These are phyloP conservation scores for Knufia petricola DNA, from an alignment of 2,329 filamentous ascomycete genomes.

Conservation along the genomic window DNA sequence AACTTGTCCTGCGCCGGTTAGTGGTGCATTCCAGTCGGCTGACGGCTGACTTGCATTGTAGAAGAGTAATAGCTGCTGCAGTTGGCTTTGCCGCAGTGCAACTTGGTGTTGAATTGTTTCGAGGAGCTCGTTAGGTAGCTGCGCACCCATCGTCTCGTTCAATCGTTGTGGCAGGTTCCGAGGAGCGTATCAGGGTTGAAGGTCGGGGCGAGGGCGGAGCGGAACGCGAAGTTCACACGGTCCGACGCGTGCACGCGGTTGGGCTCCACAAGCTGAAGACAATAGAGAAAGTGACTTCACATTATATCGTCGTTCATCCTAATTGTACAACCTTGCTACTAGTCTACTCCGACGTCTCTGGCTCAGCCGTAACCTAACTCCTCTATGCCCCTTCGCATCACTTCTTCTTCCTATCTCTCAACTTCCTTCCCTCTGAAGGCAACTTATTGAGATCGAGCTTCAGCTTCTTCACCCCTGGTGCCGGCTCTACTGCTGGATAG, in stretches of 20 bases:
- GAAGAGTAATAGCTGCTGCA: slow-evolving; percentile 32
- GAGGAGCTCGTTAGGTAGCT: slow-evolving; percentile 16
- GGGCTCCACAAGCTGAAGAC: too few species aligned
- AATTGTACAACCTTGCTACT: too few species aligned
- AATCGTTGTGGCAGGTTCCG: background rate
- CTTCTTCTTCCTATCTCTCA: too few species aligned
- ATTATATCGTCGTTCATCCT: too few species aligned
- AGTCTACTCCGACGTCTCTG: too few species aligned
- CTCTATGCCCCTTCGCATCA: too few species aligned
- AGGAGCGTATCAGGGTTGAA: background rate
- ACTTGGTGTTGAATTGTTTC: slow-evolving; percentile 12
- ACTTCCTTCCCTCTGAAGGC: background rate
- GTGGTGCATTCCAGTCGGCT: background rate
- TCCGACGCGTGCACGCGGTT: background rate
- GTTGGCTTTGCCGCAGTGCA: slow-evolving; percentile 25
- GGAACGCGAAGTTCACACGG: slow-evolving; percentile 4
- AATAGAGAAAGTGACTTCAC: too few species aligned
- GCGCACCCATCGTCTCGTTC: slow-evolving; percentile 9
- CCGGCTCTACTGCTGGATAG: background rate
- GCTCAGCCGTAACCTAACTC: too few species aligned
- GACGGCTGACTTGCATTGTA: slow-evolving; percentile 27
- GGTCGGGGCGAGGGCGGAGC: background rate
- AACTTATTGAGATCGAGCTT: background rate
- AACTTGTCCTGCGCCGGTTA: slow-evolving; percentile 25
- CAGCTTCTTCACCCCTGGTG: background rate